These are phyloP conservation scores for Aspergillus ibericus DNA, from an alignment of 2,329 filamentous ascomycete genomes.

Conservation along the genomic window DNA sequence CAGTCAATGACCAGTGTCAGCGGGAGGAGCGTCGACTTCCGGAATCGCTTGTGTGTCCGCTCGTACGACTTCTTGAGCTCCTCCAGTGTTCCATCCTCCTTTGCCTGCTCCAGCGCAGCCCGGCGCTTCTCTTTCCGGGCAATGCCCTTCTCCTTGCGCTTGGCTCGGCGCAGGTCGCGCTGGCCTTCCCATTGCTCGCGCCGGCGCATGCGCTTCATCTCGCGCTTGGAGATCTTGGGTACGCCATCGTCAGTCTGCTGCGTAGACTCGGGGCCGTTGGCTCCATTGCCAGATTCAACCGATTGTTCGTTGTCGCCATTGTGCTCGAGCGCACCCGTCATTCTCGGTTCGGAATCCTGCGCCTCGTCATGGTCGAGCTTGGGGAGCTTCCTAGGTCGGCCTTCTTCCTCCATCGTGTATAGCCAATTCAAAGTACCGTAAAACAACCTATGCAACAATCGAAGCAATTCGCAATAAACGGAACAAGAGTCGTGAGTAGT, in stretches of 20 bases:
- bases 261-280: not conserved
- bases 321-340: slow-evolving; percentile 29
- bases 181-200: slow-evolving; percentile 74
- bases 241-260: not conserved
- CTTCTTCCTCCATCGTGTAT: slow-evolving; percentile 53
- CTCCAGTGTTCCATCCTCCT: slow-evolving; percentile 26
- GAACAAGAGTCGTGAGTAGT: too few relatives aligned
- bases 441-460: too few relatives aligned
- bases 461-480: too few relatives aligned
- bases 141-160: slow-evolving; percentile 57
- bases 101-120: slow-evolving; percentile 37
- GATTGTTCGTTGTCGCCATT: slow-evolving; percentile 6
- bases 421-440: not conserved
- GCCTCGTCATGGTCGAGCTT: slow-evolving; percentile 49
- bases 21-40: slow-evolving; percentile 61
- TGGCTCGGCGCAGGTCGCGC: slow-evolving; percentile 59
- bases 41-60: slow-evolving; percentile 25
- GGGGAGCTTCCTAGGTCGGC: slow-evolving; percentile 56
- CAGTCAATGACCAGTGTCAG: slow-evolving; percentile 86
- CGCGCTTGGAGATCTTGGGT: slow-evolving; percentile 72
- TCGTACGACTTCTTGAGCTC: slow-evolving; percentile 29
- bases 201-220: slow-evolving; percentile 74
- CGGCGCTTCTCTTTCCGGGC: slow-evolving; percentile 55
- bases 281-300: not conserved
- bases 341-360: slow-evolving; percentile 26